These are phyloP conservation scores for Yarrowia sp. DNA, from an alignment of 805 yeast genomes.

Conservation along the genomic window DNA sequence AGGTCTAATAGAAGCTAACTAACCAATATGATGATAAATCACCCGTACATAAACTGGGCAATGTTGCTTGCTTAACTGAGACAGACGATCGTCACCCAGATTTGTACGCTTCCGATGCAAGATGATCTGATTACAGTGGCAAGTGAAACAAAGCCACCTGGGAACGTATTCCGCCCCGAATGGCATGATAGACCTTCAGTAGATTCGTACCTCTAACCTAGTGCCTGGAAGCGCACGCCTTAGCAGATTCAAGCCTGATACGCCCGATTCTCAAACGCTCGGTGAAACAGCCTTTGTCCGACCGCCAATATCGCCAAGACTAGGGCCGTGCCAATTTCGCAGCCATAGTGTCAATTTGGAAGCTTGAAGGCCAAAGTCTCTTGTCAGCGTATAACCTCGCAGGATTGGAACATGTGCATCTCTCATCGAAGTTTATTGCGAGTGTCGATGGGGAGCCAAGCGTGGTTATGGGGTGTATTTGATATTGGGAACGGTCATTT, in stretches of 20 bases:
- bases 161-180: no score
- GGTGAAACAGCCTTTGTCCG: no score
- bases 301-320: not conserved
- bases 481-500: no score
- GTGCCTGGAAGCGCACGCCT: not conserved
- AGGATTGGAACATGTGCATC: not conserved
- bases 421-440: not conserved
- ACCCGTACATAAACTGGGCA: no score
- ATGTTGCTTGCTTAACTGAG: no score
- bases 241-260: not conserved
- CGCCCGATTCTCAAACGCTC: not conserved
- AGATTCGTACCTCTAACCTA: no score
- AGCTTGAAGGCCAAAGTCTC: not conserved
- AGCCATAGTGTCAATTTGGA: not conserved
- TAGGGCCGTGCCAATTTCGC: not conserved
- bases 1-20: not conserved
- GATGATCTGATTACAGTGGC: not conserved
- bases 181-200: no score
- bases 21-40: no score
- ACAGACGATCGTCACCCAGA: no score
- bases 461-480: no score
- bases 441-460: not conserved
- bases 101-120: no score
- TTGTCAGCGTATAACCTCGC: not conserved
- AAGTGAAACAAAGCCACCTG: no score